Conservation (phyloP, 2,329 filamentous ascomycete genomes). For the Talaromyces islandicus region DNA sequence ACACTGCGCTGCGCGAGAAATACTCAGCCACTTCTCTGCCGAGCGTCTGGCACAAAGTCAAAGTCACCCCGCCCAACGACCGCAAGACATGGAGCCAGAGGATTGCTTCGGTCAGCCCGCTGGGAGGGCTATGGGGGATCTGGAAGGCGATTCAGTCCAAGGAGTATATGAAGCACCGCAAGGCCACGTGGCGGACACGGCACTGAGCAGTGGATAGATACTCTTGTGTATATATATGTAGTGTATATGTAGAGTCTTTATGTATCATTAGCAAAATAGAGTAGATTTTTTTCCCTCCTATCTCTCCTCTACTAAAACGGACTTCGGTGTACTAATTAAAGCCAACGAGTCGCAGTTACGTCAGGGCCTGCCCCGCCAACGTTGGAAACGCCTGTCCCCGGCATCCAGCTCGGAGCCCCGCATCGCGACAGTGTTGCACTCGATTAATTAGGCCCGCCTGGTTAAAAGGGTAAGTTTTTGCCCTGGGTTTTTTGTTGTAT, state of each 20-base stretch:
- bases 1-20: constrained; percentile 32
- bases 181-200: constrained; percentile 10
- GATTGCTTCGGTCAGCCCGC: constrained; percentile 7
- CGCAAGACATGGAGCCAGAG: constrained; percentile 10
- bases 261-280: neutral
- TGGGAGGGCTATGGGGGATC: constrained; percentile 11
- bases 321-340: neutral
- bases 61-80: constrained; percentile 7
- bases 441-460: neutral
- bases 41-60: constrained; percentile 33
- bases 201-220: neutral
- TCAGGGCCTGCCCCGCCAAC: neutral
- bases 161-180: constrained; percentile 11
- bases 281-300: neutral
- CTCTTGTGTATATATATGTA: constrained; percentile 2
- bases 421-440: constrained; percentile 3
- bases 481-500: neutral
- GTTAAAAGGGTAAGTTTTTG: neutral
- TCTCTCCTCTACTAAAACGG: neutral
- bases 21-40: constrained; percentile 32
- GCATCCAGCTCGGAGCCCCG: neutral
- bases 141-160: constrained; percentile 11
- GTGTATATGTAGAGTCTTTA: constrained; percentile 3
- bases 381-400: neutral
- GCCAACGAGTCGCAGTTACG: neutral